Evolutionary conservation across 768 basidiomycete genomes (phyloP).

Genomic region (Podaxis sp.): DNA sequence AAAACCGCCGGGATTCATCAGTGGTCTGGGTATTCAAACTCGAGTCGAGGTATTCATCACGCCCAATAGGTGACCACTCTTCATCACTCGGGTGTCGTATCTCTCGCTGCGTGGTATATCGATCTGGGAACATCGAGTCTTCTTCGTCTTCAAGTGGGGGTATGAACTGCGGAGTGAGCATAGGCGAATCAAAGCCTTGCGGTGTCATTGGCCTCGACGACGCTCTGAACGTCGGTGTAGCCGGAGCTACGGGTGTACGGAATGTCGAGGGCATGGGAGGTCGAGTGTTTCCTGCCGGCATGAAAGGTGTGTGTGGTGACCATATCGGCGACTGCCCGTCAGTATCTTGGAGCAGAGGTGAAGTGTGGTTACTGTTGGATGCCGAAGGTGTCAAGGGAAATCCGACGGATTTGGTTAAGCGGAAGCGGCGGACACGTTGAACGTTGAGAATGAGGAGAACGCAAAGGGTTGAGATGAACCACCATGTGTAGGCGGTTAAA

Average conservation of each 20-base stretch:
- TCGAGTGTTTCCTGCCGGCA: conserved; percentile 8
- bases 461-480: conserved; percentile 61
- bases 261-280: conserved; percentile 11
- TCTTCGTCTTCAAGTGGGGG: conserved; percentile 48
- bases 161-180: conserved; percentile 39
- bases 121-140: conserved; percentile 50
- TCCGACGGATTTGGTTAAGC: conserved; percentile 21
- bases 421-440: conserved; percentile 46
- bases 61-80: conserved; percentile 33
- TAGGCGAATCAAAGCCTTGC: conserved; percentile 21
- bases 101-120: conserved; percentile 45
- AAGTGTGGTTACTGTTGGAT: neutral
- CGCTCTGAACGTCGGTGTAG: conserved; percentile 13
- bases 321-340: conserved; percentile 1
- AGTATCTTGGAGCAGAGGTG: neutral
- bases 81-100: conserved; percentile 27
- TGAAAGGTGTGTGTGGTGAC: conserved; percentile 15
- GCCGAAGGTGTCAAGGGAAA: conserved; percentile 22
- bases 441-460: conserved; percentile 51
- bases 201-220: conserved; percentile 34
- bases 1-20: conserved; percentile 16
- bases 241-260: conserved; percentile 15
- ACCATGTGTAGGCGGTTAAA: conserved; percentile 34
- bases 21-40: conserved; percentile 1
- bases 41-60: conserved; percentile 1